A percentile compares a stretch with the other conserved stretches of the same genome.
Conservation (phyloP, 768 basidiomycete genomes). For the Panaeolus cyanescens region DNA sequence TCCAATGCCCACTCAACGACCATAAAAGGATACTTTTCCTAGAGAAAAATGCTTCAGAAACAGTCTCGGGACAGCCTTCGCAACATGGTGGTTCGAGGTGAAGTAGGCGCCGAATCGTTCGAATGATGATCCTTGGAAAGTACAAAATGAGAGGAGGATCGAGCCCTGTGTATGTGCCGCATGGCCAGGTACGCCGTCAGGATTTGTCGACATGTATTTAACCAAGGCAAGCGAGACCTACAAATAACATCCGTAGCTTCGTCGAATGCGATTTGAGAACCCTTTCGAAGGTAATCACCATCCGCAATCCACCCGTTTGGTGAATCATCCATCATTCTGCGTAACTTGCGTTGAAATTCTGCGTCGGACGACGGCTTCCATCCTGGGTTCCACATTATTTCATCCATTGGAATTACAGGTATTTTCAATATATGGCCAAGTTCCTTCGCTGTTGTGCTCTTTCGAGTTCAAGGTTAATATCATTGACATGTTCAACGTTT, state of each 20-base stretch:
- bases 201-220: too few species aligned
- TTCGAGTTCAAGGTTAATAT: not conserved
- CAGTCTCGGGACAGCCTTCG: slow-evolving; percentile 47
- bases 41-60: slow-evolving; percentile 44
- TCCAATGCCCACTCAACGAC: slow-evolving; percentile 45
- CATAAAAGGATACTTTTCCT: slow-evolving; percentile 54
- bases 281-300: slow-evolving; percentile 38
- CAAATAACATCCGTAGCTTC: slow-evolving; percentile 55
- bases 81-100: slow-evolving; percentile 40
- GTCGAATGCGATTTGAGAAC: slow-evolving; percentile 35
- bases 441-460: slow-evolving; percentile 51
- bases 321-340: slow-evolving; percentile 21
- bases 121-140: slow-evolving; percentile 55
- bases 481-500: not conserved
- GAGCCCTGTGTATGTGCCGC: slow-evolving; percentile 48
- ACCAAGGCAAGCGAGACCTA: slow-evolving; percentile 25
- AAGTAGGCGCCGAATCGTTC: slow-evolving; percentile 53
- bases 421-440: slow-evolving; percentile 46
- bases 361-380: slow-evolving; percentile 38
- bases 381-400: slow-evolving; percentile 48
- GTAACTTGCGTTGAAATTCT: slow-evolving; percentile 32
- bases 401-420: slow-evolving; percentile 49
- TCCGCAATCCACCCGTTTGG: slow-evolving; percentile 55
- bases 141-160: slow-evolving; percentile 65
- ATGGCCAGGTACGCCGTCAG: too few species aligned